A percentile compares a stretch with the other conserved stretches of the same genome.
phyloP scores from a whole-genome alignment of 495 filamentous ascomycete genomes.

The Aspergillus cristatus region DNA sequence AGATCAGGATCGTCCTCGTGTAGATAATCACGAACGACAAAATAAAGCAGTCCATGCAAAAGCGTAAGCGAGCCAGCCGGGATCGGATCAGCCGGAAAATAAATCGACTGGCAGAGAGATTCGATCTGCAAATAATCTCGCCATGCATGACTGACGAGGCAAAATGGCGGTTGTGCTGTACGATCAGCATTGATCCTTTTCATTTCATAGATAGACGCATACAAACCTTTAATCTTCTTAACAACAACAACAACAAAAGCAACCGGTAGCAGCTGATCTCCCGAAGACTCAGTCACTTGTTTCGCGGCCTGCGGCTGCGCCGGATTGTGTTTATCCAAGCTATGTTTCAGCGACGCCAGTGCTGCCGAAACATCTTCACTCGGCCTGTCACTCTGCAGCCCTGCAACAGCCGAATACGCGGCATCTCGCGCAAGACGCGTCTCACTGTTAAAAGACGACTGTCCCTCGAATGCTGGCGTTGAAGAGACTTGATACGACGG shows the following conservation, averaged over 20 bases:
- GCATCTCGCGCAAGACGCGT: slow-evolving; percentile 18
- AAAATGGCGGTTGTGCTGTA: slow-evolving; percentile 16
- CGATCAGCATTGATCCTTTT: slow-evolving; percentile 1
- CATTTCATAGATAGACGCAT: background rate
- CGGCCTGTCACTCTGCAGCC: slow-evolving; percentile 2
- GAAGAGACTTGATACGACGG: slow-evolving; percentile 5
- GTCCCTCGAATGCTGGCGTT: slow-evolving; percentile 16
- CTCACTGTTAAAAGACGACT: slow-evolving; percentile 20
- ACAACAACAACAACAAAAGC: slow-evolving; percentile 16
- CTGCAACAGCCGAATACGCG: slow-evolving; percentile 12
- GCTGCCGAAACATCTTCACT: slow-evolving; percentile 15
- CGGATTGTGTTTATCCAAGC: slow-evolving; percentile 9
- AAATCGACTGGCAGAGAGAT: slow-evolving; percentile 16
- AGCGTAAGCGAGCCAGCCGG: slow-evolving; percentile 11
- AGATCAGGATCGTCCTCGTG: slow-evolving; percentile 14
- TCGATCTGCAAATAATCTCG: slow-evolving; percentile 11
- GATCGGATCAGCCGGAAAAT: slow-evolving; percentile 14
- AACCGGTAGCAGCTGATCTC: slow-evolving; percentile 12
- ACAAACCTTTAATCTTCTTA: slow-evolving; percentile 14
- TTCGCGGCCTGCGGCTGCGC: background rate
- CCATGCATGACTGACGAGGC: slow-evolving; percentile 19
- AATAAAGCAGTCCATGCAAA: slow-evolving; percentile 15
- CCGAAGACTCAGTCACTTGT: background rate
- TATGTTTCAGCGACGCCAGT: slow-evolving; percentile 10
- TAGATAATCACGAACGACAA: slow-evolving; percentile 17